Evolutionary conservation across 768 basidiomycete species (phyloP), one percentile per base, ranked within the genome.

Genomic region (Boletus pseudo-olivaceus): DNA sequence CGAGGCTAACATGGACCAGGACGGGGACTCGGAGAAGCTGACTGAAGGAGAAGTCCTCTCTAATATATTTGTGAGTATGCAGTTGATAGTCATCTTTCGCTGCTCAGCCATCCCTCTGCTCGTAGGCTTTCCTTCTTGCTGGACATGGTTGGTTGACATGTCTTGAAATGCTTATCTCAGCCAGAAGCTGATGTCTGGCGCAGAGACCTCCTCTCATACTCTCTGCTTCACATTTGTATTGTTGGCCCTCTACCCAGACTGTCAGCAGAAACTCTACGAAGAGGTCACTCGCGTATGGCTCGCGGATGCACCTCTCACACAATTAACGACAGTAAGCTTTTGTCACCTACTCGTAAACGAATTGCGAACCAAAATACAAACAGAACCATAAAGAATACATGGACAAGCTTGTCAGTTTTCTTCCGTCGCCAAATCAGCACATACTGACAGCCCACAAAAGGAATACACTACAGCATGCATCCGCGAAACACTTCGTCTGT

Each of bases 211-310:
- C 1, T 72, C 79, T 6, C 75, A 80, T 55, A 67, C 78, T 0
- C 67, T 80, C 5, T 67, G 69, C 37, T 80, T 80, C 52, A 69
- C 73, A 1, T 53, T 81, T 14, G 66, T 61, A 0, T 66, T 79
- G 11, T 64, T 84, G 8, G 82, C 82, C 5, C 66, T 82, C 12
- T 66, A 82, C 58, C 80, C 81, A 3, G 77, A 78, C 1, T 69
- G 70, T 32, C 82, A 84, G 59, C 64, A 73, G 27, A 77, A 71
- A 50, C 58, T 83, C 0, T 75, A 72, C 45, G 70, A 77, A 33
- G 79, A 82, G 49, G 62, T 73, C 6, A 33, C 47, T 7, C 51
- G 45, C 15, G 39, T 77, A n/a, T 80, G 79, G 75, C 77, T 78
- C 10, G 58, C 68, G 5, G 72, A 70, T 15, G 49, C 50, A 7